Percentiles rank a stretch among this genome's conserved stretches.
These are phyloP conservation scores for Ilyonectria sp. DNA, from an alignment of 2,329 filamentous ascomycete genomes.

Conservation along the genomic window DNA sequence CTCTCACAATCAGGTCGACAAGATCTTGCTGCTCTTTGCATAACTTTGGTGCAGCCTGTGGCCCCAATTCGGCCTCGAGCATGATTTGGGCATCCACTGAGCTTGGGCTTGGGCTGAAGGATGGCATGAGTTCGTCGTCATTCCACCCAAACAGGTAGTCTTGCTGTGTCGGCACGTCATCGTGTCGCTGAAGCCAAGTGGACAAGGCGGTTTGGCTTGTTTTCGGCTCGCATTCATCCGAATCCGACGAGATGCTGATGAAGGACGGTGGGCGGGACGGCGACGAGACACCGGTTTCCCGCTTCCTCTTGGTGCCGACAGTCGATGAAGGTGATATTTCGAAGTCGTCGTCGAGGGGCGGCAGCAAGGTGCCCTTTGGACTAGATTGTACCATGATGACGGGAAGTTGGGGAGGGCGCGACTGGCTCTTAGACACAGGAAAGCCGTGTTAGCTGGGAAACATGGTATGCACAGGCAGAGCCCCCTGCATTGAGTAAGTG, in stretches of 20 bases:
- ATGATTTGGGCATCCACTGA: background rate
- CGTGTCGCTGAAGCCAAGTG: background rate
- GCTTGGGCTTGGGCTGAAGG: background rate
- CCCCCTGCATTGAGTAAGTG: no score
- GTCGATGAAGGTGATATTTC: background rate
- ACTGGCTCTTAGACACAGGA: no score
- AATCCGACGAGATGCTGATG: slow-evolving; percentile 3
- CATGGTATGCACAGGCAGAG: no score
- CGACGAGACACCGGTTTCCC: background rate
- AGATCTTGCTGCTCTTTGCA: slow-evolving; percentile 45
- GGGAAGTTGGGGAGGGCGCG: no score
- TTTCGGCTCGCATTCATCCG: background rate
- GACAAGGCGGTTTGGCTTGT: background rate
- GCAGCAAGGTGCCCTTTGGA: background rate
- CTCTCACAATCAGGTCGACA: slow-evolving; percentile 62
- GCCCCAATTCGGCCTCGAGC: background rate
- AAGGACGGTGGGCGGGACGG: background rate
- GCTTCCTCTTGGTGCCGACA: background rate
- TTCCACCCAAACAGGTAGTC: background rate
- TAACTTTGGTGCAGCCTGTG: slow-evolving; percentile 1
- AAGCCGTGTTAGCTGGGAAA: no score
- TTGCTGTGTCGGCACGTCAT: background rate
- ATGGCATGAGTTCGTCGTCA: background rate
- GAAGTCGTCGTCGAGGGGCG: background rate
- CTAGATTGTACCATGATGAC: background rate